phyloP scores from a whole-genome alignment of 2,329 filamentous ascomycete species.

The Neofusicoccum sp. region DNA sequence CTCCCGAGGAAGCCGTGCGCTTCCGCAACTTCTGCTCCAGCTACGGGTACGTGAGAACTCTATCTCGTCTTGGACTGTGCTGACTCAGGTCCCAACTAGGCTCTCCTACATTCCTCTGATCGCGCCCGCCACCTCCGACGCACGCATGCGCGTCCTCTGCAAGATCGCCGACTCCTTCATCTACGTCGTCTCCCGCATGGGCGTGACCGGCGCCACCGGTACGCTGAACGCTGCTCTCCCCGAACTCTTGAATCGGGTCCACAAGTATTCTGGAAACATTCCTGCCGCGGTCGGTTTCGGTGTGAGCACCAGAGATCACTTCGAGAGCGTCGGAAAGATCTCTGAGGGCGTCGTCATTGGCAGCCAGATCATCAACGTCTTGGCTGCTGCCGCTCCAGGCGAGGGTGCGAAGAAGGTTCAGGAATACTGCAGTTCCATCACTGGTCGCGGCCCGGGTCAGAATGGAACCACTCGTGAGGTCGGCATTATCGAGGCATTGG shows the following conservation, averaged over 20 bases:
- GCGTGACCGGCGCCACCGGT: constrained; percentile 88
- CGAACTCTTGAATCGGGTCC: constrained; percentile 77
- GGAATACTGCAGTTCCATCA: constrained; percentile 79
- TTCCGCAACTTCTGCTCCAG: constrained; percentile 83
- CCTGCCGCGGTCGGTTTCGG: constrained; percentile 94
- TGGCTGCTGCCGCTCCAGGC: constrained; percentile 66
- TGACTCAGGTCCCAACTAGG: constrained; percentile 29
- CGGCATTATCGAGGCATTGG: constrained; percentile 66
- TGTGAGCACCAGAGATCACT: constrained; percentile 93
- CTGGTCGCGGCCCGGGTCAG: constrained; percentile 53
- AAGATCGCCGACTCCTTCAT: constrained; percentile 97
- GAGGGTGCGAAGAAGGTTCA: constrained; percentile 71
- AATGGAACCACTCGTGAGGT: constrained; percentile 61
- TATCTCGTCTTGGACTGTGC: neutral
- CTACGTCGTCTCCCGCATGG: constrained; percentile 96
- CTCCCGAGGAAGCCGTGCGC: constrained; percentile 89
- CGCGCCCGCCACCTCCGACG: constrained; percentile 86
- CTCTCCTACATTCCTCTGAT: constrained; percentile 97
- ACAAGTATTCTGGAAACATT: constrained; percentile 86
- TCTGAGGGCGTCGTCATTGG: constrained; percentile 96
- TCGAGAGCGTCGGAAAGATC: constrained; percentile 76
- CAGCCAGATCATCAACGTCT: constrained; percentile 84
- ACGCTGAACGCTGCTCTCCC: constrained; percentile 79
- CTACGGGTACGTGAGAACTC: constrained; percentile 59
- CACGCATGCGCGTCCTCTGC: constrained; percentile 93